These are phyloP conservation scores for Xylaria sp. DNA, from an alignment of 2,329 filamentous ascomycete genomes.

Conservation along the genomic window DNA sequence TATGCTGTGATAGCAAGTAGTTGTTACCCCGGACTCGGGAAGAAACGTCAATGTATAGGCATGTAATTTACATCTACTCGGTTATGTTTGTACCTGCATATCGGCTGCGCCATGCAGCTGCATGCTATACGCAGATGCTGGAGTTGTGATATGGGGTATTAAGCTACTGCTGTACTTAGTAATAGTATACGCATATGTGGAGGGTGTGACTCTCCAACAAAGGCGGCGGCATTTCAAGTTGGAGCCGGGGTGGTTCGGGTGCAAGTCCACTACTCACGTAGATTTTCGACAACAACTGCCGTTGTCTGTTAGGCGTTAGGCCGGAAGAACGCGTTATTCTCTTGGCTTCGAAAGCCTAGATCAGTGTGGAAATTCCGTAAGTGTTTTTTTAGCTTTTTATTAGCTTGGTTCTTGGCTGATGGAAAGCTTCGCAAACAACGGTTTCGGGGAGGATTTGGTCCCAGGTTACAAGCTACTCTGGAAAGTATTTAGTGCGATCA, in stretches of 20 bases:
- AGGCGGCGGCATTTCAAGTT: background rate
- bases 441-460: constrained; percentile 1
- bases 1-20: background rate
- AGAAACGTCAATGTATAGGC: background rate
- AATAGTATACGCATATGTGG: no score
- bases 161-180: no score
- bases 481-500: background rate
- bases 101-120: background rate
- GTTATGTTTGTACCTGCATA: constrained; percentile 1
- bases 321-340: background rate
- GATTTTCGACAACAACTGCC: background rate
- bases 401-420: background rate
- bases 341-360: background rate
- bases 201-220: background rate
- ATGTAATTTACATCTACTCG: constrained; percentile 1
- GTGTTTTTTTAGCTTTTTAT: background rate
- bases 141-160: constrained; percentile 9
- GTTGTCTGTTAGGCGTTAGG: background rate
- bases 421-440: background rate
- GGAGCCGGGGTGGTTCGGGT: background rate
- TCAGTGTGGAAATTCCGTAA: background rate
- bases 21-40: background rate
- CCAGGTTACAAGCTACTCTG: background rate
- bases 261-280: background rate
- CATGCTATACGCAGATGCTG: no score